phyloP scores from a whole-genome alignment of 73 alveolate species.

The Paramecium caudatum region DNA sequence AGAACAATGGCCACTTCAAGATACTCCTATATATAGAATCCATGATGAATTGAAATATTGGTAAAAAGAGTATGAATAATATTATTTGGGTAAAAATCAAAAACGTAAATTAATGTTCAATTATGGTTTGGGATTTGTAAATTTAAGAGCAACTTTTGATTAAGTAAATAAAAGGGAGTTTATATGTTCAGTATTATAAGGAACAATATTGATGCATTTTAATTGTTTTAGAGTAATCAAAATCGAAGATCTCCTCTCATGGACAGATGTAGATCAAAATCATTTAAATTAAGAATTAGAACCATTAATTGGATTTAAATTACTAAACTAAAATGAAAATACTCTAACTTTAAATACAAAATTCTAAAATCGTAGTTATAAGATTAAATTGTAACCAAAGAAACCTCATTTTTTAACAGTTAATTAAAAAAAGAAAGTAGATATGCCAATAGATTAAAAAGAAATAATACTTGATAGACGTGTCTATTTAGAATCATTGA shows the following conservation, averaged over 20 bases:
- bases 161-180: not conserved
- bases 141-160: slow-evolving; percentile 27
- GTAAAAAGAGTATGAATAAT: not conserved
- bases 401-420: no score
- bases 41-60: not conserved
- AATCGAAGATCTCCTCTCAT: not conserved
- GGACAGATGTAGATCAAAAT: not conserved
- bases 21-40: not conserved
- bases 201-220: not conserved
- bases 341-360: not conserved
- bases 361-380: slow-evolving; percentile 16
- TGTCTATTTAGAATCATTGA: slow-evolving; percentile 38
- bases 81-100: not conserved
- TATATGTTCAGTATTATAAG: slow-evolving; percentile 36
- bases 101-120: slow-evolving; percentile 23
- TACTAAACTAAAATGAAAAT: slow-evolving; percentile 32
- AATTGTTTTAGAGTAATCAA: not conserved
- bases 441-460: not conserved
- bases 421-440: not conserved
- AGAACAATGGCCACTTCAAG: slow-evolving; percentile 57
- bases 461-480: slow-evolving; percentile 52
- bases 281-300: not conserved
- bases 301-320: not conserved
- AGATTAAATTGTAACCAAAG: not conserved
- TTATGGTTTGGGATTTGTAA: slow-evolving; percentile 43